phyloP scores from a whole-genome alignment of 495 filamentous ascomycete species.

The Podospora appendiculata region DNA sequence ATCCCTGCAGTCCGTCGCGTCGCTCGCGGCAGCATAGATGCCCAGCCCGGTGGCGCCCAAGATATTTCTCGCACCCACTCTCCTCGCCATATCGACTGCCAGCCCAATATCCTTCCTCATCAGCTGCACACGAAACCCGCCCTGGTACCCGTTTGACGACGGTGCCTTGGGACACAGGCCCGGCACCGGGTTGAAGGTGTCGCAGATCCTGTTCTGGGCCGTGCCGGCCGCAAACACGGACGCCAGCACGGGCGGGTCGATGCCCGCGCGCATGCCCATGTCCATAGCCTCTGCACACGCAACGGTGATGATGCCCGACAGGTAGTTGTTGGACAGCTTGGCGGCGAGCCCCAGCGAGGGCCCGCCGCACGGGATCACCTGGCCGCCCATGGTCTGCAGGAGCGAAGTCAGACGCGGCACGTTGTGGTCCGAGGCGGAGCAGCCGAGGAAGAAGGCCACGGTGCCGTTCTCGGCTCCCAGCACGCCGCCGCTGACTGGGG shows the following conservation, averaged over 20 bases:
- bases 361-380: conserved; percentile 44
- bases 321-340: conserved; percentile 51
- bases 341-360: conserved; percentile 44
- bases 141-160: conserved; percentile 36
- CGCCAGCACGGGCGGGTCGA: conserved; percentile 40
- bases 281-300: conserved; percentile 46
- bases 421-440: conserved; percentile 4
- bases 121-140: conserved; percentile 45
- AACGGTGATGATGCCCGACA: conserved; percentile 45
- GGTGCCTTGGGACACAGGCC: conserved; percentile 42
- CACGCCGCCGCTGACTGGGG: conserved; percentile 23
- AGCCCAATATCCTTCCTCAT: conserved; percentile 48
- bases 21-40: conserved; percentile 38
- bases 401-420: conserved; percentile 15
- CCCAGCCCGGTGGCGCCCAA: conserved; percentile 34
- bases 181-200: conserved; percentile 44
- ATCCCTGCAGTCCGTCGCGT: conserved; percentile 36
- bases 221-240: conserved; percentile 42
- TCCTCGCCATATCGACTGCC: conserved; percentile 39
- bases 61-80: conserved; percentile 33
- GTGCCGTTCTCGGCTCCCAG: conserved; percentile 37
- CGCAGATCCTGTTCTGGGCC: conserved; percentile 42
- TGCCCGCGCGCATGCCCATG: conserved; percentile 45
- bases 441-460: conserved; percentile 34
- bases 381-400: conserved; percentile 37